Evolutionary conservation across 1,139 yeast species (phyloP), one percentile per base, ranked within the genome.

Genomic region (Debaryomyces fabryi): DNA sequence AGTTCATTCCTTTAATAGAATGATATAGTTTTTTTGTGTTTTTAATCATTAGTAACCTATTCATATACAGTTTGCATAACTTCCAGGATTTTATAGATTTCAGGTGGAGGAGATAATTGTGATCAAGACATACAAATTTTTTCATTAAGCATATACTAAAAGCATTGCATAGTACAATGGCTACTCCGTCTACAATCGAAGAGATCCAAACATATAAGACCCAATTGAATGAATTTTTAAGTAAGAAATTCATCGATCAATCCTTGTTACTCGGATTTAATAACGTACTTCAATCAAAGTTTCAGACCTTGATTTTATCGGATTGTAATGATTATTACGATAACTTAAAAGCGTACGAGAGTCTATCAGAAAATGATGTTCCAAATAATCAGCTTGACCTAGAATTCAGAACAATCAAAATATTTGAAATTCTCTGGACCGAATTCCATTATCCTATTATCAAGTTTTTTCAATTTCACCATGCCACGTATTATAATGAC

Each of bases 391-490:
- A 56, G 7, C 36, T 44, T 13, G 66, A 60, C 7, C 44, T 55
- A 1, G 65, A 62, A 8, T 72, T 73, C 51, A 57, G 56, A 63
- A 71, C 76, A 30, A 65, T 70, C 25, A 60, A 61, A 18, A 63
- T 59, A 21, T 63, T 85, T 21, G 85, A 82, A 42, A 56, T 63
- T 5, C 61, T 83, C 18, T 86, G 91, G 91, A 60, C 71, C 23
- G 80, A 81, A 13, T 76, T 85, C 57, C 86, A 83, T 56, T 83
- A 83, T 55, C 89, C 89, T 0, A 75, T 82, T 1, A 74, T 85
- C 51, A 83, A 83, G 54, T 77, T 76, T 59, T 84, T 72, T 54
- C 79, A 76, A 54, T 54, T 59, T 9, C 75, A 69, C 44, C 81
- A 78, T 57, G 67, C 68, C 5, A 57, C 56, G 2, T 55, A 71